These are phyloP conservation scores for Phytopythium oedochilum DNA, from an alignment of 352 stramenopile genomes.

Conservation along the genomic window DNA sequence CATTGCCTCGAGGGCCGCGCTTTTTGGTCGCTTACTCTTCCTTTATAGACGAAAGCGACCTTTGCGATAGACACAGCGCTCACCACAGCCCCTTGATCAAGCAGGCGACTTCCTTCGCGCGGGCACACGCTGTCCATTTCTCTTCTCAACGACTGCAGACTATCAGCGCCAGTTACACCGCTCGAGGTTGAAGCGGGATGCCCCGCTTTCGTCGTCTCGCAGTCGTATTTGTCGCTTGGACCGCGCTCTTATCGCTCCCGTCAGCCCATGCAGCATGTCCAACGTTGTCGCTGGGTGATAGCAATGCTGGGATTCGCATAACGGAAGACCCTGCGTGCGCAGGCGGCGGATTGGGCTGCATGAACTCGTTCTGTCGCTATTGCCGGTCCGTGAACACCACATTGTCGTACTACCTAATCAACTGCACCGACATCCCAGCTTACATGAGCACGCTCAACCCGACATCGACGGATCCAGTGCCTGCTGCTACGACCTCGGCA, in stretches of 20 bases:
- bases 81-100: too few relatives aligned
- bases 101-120: too few relatives aligned
- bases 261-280: too few relatives aligned
- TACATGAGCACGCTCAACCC: slow-evolving; percentile 11
- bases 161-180: too few relatives aligned
- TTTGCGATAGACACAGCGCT: neutral
- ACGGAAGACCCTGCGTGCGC: neutral
- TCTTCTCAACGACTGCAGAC: too few relatives aligned
- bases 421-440: slow-evolving; percentile 6
- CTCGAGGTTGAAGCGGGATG: too few relatives aligned
- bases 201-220: too few relatives aligned
- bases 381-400: slow-evolving; percentile 7
- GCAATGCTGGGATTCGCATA: neutral
- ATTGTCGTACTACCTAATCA: neutral
- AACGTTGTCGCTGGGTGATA: neutral
- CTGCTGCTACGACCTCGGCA: neutral
- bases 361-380: neutral
- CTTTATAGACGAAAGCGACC: neutral
- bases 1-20: neutral
- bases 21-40: neutral
- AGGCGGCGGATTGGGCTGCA: slow-evolving; percentile 1
- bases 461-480: slow-evolving; percentile 2
- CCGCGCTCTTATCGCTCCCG: too few relatives aligned
- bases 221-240: too few relatives aligned
- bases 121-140: too few relatives aligned